Evolutionary conservation across 2,329 filamentous ascomycete species (phyloP).

Genomic region (Colletotrichum melonis): DNA sequence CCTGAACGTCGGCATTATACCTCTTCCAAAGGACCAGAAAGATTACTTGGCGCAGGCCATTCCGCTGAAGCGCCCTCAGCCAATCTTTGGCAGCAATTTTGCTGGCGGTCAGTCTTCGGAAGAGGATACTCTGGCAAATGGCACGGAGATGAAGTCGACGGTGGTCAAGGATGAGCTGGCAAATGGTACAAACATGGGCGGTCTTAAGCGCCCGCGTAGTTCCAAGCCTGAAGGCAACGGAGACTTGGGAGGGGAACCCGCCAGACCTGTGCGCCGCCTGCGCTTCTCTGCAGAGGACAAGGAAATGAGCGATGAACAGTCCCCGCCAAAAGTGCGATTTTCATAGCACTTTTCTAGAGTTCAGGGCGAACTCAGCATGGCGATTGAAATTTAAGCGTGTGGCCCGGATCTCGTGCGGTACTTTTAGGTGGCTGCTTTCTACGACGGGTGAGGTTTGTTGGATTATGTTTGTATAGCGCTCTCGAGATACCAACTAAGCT

Average conservation of each 20-base stretch:
- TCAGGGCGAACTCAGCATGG: not conserved
- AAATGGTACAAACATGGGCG: conserved; percentile 13
- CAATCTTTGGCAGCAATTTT: conserved; percentile 63
- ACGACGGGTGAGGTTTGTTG: not conserved
- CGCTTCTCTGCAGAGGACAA: conserved; percentile 40
- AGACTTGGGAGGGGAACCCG: conserved; percentile 31
- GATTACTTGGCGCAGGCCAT: conserved; percentile 61
- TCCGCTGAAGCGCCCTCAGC: conserved; percentile 55
- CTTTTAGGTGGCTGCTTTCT: not conserved
- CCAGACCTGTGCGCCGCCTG: conserved; percentile 46
- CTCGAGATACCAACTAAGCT: not conserved
- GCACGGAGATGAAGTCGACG: conserved; percentile 17
- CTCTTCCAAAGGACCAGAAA: conserved; percentile 41
- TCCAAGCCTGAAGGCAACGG: conserved; percentile 17
- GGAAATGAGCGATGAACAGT: not conserved
- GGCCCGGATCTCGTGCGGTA: not conserved
- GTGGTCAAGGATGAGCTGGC: not conserved
- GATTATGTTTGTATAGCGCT: too few relatives aligned
- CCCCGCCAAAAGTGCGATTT: not conserved
- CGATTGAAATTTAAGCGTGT: not conserved
- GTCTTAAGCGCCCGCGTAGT: conserved; percentile 40
- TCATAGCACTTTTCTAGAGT: not conserved
- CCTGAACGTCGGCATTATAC: conserved; percentile 59
- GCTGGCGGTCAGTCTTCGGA: conserved; percentile 56
- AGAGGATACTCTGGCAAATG: conserved; percentile 54